Percentiles rank a stretch among this genome's conserved stretches.
These are phyloP conservation scores for Citrullus colocynthis DNA, from an alignment of 306 rosid genomes.

Conservation along the genomic window DNA sequence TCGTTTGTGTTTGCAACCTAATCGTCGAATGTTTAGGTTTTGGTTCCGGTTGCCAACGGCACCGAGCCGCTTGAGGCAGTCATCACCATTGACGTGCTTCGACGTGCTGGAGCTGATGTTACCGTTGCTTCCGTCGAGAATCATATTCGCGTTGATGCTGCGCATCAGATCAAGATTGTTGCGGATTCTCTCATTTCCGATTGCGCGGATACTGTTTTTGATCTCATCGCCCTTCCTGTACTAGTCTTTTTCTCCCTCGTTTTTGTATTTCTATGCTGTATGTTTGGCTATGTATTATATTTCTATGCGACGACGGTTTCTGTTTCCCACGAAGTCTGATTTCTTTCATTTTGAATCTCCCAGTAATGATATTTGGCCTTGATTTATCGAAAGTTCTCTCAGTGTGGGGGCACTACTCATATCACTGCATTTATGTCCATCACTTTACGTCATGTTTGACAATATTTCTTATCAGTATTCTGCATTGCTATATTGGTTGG, in stretches of 20 bases:
- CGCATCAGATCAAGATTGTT: slow-evolving; percentile 55
- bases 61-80: slow-evolving; percentile 91
- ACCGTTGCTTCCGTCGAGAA: slow-evolving; percentile 64
- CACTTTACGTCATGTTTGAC: not conserved
- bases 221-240: slow-evolving; percentile 81
- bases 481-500: not conserved
- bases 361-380: not conserved
- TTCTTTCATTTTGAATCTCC: not conserved
- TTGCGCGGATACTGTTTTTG: slow-evolving; percentile 35
- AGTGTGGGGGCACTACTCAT: not conserved
- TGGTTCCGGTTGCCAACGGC: slow-evolving; percentile 83
- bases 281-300: not conserved
- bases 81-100: slow-evolving; percentile 68
- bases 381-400: not conserved
- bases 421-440: not conserved
- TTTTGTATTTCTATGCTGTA: not conserved
- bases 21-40: slow-evolving; percentile 23
- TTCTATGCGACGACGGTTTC: not conserved
- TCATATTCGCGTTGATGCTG: slow-evolving; percentile 50
- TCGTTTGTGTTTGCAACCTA: not conserved
- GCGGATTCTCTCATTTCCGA: slow-evolving; percentile 65
- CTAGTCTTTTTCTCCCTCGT: not conserved
- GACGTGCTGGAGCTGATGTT: slow-evolving; percentile 87
- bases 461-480: not conserved
- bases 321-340: not conserved